Conservation (phyloP, 306 rosid species). For the Dryas drummondii region DNA sequence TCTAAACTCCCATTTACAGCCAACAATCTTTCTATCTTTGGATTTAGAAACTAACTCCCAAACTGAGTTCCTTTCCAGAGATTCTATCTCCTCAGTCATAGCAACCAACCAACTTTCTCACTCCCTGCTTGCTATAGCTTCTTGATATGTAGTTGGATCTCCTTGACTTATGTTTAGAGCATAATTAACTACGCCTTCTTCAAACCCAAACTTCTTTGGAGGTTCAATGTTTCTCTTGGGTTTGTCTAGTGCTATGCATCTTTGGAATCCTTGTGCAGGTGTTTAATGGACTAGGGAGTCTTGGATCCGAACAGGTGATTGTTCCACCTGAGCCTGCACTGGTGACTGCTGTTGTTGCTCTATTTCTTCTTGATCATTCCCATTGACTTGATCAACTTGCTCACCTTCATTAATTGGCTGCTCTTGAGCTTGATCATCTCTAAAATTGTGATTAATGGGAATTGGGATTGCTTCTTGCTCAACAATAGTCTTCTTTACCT, state of each 20-base stretch:
- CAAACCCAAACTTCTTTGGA: neutral
- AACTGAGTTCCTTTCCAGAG: too few species aligned
- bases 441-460: neutral
- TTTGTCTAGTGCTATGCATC: neutral
- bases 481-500: neutral
- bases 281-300: neutral
- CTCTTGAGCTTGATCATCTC: too few species aligned
- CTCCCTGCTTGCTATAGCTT: too few species aligned
- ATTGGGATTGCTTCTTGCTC: neutral
- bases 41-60: too few species aligned
- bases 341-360: neutral
- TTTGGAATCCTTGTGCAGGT: neutral
- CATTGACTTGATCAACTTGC: neutral
- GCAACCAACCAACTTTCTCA: too few species aligned
- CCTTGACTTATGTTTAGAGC: too few species aligned
- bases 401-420: neutral
- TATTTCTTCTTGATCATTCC: neutral
- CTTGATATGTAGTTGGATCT: too few species aligned
- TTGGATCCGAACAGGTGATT: neutral
- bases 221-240: too few species aligned
- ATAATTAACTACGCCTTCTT: too few species aligned
- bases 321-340: neutral
- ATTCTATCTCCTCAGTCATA: too few species aligned
- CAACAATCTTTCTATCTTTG: too few species aligned
- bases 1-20: too few species aligned